Percentiles rank a stretch among this genome's conserved stretches.
Evolutionary conservation across 768 basidiomycete genomes (phyloP).

Genomic region (Leucocoprinus birnbaumii): DNA sequence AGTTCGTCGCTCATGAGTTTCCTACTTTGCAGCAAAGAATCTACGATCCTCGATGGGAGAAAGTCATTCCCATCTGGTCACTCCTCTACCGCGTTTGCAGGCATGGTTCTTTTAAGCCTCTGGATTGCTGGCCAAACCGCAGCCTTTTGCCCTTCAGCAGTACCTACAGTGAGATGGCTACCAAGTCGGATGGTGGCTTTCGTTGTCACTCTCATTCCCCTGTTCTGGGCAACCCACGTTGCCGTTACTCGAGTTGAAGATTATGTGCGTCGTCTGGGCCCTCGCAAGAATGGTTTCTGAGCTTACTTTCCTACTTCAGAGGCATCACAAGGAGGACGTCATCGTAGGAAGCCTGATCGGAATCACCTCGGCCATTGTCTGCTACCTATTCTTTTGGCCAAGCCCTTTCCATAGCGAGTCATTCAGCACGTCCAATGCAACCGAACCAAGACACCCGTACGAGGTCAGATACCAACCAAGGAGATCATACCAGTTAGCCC

Average conservation of each 20-base stretch:
- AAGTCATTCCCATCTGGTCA: conserved; percentile 71
- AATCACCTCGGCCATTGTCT: conserved; percentile 40
- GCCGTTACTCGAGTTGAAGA: conserved; percentile 63
- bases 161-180: conserved; percentile 33
- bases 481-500: conserved; percentile 45
- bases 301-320: conserved; percentile 28
- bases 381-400: conserved; percentile 65
- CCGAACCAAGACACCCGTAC: conserved; percentile 44
- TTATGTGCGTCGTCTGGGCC: conserved; percentile 44
- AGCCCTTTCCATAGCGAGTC: conserved; percentile 47
- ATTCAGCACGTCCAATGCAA: conserved; percentile 27
- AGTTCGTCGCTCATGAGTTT: background rate
- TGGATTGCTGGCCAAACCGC: conserved; percentile 66
- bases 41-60: conserved; percentile 44
- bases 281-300: background rate
- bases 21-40: conserved; percentile 25
- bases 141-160: conserved; percentile 38
- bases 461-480: conserved; percentile 19
- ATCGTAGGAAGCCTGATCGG: conserved; percentile 63
- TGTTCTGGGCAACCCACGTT: conserved; percentile 58
- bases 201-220: conserved; percentile 45
- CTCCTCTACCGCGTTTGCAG: conserved; percentile 62
- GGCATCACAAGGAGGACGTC: conserved; percentile 70
- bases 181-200: conserved; percentile 48
- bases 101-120: conserved; percentile 61